A percentile compares a stretch with the other conserved stretches of the same genome.
Evolutionary conservation across 345 rosid species (phyloP).

Genomic region (Eucalyptus guilfoylei): DNA sequence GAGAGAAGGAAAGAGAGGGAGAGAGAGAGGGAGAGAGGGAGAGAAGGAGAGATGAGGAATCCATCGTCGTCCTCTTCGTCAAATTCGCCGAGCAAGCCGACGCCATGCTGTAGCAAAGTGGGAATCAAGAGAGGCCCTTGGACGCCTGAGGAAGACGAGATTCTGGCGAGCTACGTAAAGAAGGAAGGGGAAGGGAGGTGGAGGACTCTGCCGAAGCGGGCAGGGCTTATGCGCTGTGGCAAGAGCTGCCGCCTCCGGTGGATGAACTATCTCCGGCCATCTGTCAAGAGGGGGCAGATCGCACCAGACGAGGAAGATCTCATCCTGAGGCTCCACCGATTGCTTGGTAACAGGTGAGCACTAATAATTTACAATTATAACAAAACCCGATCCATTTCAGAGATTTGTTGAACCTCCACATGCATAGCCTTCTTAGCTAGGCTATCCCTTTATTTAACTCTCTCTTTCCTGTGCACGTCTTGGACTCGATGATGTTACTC

Average conservation of each 20-base stretch:
- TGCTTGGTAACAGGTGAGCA: constrained; percentile 42
- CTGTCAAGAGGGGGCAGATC: constrained; percentile 60
- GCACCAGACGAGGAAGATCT: constrained; percentile 82
- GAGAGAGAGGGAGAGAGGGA: background rate
- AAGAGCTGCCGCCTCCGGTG: constrained; percentile 88
- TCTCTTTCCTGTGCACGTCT: background rate
- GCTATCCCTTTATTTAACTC: background rate
- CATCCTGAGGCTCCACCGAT: constrained; percentile 77
- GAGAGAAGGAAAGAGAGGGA: background rate
- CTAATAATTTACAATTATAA: background rate
- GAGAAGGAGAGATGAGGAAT: background rate
- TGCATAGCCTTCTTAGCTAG: background rate
- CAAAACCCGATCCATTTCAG: background rate
- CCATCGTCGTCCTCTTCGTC: background rate
- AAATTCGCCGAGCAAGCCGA: background rate
- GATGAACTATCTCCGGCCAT: constrained; percentile 87
- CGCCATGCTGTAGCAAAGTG: constrained; percentile 55
- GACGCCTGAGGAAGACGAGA: constrained; percentile 74
- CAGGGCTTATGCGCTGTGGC: constrained; percentile 74
- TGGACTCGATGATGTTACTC: background rate
- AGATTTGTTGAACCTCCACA: background rate
- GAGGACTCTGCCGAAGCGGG: constrained; percentile 65
- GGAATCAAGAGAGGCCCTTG: constrained; percentile 83
- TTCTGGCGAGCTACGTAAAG: constrained; percentile 37
- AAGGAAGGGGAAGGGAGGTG: constrained; percentile 80